Conservation (phyloP, 352 stramenopile species). For the Blastocystis sp. region DNA sequence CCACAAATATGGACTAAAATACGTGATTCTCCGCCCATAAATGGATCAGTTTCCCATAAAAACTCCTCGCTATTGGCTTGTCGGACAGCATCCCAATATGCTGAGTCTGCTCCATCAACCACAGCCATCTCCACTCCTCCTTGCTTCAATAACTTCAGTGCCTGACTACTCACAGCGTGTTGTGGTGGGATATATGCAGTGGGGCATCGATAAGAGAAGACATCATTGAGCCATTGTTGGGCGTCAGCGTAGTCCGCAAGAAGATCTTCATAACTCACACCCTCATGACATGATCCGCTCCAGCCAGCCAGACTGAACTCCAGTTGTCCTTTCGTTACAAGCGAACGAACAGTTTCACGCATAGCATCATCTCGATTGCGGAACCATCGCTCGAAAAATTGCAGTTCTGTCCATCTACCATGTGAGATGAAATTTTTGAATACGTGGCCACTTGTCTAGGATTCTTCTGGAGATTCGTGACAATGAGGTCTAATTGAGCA, state of each 20-base stretch:
- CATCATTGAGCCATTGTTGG: neutral
- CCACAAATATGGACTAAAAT: slow-evolving; percentile 2
- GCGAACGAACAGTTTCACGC: neutral
- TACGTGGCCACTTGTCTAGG: neutral
- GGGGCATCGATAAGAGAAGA: neutral
- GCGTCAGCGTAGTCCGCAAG: neutral
- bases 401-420: slow-evolving; percentile 4
- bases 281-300: neutral
- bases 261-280: neutral
- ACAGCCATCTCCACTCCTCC: slow-evolving; percentile 35
- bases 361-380: neutral
- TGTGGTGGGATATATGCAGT: neutral
- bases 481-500: neutral
- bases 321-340: neutral
- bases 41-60: slow-evolving; percentile 7
- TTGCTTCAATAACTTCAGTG: neutral
- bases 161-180: neutral
- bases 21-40: slow-evolving; percentile 2
- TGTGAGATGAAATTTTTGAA: neutral
- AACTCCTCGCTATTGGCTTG: neutral
- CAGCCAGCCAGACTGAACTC: slow-evolving; percentile 19
- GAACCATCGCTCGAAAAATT: slow-evolving; percentile 26
- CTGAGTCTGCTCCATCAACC: neutral
- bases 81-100: neutral
- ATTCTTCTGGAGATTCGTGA: neutral